Evolutionary conservation across 495 filamentous ascomycete species (phyloP), one percentile per base, ranked within the genome.

Genomic region (Podospora fimiseda): DNA sequence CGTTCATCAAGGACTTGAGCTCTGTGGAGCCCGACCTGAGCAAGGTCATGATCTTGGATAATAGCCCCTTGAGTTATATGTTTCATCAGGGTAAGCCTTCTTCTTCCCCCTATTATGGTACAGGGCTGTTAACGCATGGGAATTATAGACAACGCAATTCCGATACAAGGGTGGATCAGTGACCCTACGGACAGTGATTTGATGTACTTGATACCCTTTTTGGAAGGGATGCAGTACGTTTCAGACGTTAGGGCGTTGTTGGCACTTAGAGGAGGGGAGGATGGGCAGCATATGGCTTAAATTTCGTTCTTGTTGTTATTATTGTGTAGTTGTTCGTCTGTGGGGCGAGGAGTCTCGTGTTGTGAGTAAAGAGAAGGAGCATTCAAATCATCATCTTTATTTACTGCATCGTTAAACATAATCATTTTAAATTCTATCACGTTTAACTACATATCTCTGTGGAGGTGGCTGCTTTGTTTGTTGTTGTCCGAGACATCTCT

Each of bases 41-140:
- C 64, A 90, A 86, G 72, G 93, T 97, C 44, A 95, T 97, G 87
- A 98, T 98, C 57, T 74, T 97, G 64, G 93, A 98, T 71, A 98
- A 98, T 63, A 96, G 90, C 65, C 94, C 93, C 13, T 83, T 95
- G 76, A 95, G 91, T 71, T 98, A 98, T 69, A 89, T 95, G 74
- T 98, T 98, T 74, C 93, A 98, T 66, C 89, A 95, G 82, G 94
- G 93, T 96, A 67, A 41, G 75, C 57, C 43, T 11, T 37, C 23
- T 18, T 19, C 22, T 13, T 39, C 9, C 9, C 3, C 8, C 20
- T 16, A 22, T 19, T 19, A 23, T 37, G 21, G n/a, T 23, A 16
- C 33, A 9, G 16, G 3, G 30, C 45, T 2, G 18, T 7, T 40
- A 27, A 50, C 51, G 44, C 33, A 44, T 3, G 18, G 45, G 19